phyloP scores from a whole-genome alignment of 2,329 filamentous ascomycete genomes.

The Trichoderma sp. region DNA sequence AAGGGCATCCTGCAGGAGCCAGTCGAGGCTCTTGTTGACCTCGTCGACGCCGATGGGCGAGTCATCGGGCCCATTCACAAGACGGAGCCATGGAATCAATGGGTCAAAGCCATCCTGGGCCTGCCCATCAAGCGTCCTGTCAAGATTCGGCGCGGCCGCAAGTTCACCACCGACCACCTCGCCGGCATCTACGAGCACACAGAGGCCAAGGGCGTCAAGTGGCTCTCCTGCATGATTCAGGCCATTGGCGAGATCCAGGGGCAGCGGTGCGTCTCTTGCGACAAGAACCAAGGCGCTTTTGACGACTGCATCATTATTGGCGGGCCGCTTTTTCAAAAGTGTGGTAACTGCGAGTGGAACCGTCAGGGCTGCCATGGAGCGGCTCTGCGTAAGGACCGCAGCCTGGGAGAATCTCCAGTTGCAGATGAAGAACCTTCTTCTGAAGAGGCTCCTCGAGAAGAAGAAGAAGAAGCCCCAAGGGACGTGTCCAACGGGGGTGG shows the following conservation, averaged over 20 bases:
- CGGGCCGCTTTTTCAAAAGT: slow-evolving; percentile 42
- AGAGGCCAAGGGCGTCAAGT: slow-evolving; percentile 44
- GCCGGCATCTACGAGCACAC: slow-evolving; percentile 40
- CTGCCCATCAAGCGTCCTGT: slow-evolving; percentile 39
- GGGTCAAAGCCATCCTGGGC: slow-evolving; percentile 37
- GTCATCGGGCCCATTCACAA: slow-evolving; percentile 38
- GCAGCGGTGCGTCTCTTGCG: slow-evolving; percentile 41
- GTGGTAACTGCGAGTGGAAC: slow-evolving; percentile 53
- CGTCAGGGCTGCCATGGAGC: slow-evolving; percentile 37
- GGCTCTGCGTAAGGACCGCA: slow-evolving; percentile 13
- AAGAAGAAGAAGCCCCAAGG: neutral
- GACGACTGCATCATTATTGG: slow-evolving; percentile 44
- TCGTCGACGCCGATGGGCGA: slow-evolving; percentile 38
- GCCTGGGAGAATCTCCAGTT: neutral
- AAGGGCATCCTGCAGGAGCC: slow-evolving; percentile 1
- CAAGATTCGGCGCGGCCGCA: slow-evolving; percentile 41
- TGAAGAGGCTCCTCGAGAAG: neutral
- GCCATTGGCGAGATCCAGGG: slow-evolving; percentile 44
- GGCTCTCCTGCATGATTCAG: slow-evolving; percentile 49
- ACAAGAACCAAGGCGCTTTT: slow-evolving; percentile 43
- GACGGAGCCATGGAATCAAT: slow-evolving; percentile 40
- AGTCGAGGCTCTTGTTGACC: slow-evolving; percentile 30
- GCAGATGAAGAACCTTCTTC: neutral
- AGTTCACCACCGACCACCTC: slow-evolving; percentile 40
- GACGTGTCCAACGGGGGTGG: neutral